These are phyloP conservation scores for Fusarium sp. DNA, from an alignment of 2,329 filamentous ascomycete species.

Conservation along the genomic window DNA sequence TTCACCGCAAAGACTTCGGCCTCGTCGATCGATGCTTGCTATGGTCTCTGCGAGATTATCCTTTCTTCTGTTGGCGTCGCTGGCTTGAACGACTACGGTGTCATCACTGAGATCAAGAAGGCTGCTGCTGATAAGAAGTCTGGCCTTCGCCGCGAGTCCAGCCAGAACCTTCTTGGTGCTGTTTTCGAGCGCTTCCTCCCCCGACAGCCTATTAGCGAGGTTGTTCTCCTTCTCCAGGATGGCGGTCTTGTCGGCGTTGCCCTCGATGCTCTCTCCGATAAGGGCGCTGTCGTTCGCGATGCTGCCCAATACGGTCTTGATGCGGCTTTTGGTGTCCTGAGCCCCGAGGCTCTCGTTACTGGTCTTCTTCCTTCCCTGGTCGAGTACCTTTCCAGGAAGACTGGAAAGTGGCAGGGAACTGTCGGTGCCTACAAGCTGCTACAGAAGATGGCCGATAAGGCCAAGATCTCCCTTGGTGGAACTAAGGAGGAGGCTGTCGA, in stretches of 20 bases:
- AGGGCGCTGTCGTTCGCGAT: slow-evolving; percentile 88
- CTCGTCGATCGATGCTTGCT: slow-evolving; percentile 74
- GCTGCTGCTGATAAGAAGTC: slow-evolving; percentile 95
- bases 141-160: slow-evolving; percentile 84
- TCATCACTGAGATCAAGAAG: slow-evolving; percentile 71
- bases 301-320: slow-evolving; percentile 95
- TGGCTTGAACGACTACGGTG: slow-evolving; percentile 65
- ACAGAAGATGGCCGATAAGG: slow-evolving; percentile 94
- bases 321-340: slow-evolving; percentile 82
- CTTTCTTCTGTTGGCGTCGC: slow-evolving; percentile 65
- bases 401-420: slow-evolving; percentile 97
- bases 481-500: slow-evolving; percentile 86
- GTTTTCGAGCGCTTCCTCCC: slow-evolving; percentile 90
- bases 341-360: slow-evolving; percentile 83
- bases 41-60: slow-evolving; percentile 70
- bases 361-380: slow-evolving; percentile 83
- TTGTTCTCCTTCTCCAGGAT: slow-evolving; percentile 85
- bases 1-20: slow-evolving; percentile 77
- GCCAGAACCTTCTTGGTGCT: slow-evolving; percentile 94
- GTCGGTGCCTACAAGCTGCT: slow-evolving; percentile 87
- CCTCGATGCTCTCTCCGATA: slow-evolving; percentile 89
- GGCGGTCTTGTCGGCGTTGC: slow-evolving; percentile 77
- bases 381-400: slow-evolving; percentile 82
- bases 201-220: slow-evolving; percentile 81
- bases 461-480: slow-evolving; percentile 82